phyloP scores from a whole-genome alignment of 2,329 filamentous ascomycete genomes.

The Zasmidium citrigriseum region DNA sequence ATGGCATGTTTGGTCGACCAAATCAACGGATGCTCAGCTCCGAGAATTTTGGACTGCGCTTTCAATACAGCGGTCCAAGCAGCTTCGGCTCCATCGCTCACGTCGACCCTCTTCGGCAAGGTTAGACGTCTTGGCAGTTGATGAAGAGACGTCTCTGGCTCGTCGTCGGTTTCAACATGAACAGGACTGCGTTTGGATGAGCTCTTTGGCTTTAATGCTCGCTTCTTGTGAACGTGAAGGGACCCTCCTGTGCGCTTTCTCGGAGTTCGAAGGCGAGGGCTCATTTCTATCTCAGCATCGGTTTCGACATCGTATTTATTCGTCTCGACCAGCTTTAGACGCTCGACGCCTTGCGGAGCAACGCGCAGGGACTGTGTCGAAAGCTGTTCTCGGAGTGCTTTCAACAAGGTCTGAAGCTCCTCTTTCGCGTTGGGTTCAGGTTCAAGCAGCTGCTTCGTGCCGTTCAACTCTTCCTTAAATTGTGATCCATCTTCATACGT shows the following conservation, averaged over 20 bases:
- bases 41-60: slow-evolving; percentile 12
- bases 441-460: background rate
- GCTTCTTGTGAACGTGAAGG: no score
- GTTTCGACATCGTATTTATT: slow-evolving; percentile 20
- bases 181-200: no score
- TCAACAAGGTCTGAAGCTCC: slow-evolving; percentile 6
- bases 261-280: no score
- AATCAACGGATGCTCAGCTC: slow-evolving; percentile 14
- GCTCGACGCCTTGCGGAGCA: background rate
- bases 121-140: slow-evolving; percentile 2
- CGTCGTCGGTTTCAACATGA: no score
- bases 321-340: slow-evolving; percentile 3
- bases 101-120: slow-evolving; percentile 7
- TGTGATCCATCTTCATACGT: background rate
- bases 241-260: no score
- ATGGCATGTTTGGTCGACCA: slow-evolving; percentile 7
- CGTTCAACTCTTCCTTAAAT: background rate
- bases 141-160: no score
- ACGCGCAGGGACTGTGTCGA: background rate
- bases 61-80: slow-evolving; percentile 9
- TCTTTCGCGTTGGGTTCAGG: background rate
- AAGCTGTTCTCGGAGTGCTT: background rate
- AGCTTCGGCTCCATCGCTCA: slow-evolving; percentile 9
- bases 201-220: no score
- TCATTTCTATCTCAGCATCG: slow-evolving; percentile 20